Base-by-base conservation (phyloP, 1,139 yeast genomes). In the Komagataea norvegica region DNA sequence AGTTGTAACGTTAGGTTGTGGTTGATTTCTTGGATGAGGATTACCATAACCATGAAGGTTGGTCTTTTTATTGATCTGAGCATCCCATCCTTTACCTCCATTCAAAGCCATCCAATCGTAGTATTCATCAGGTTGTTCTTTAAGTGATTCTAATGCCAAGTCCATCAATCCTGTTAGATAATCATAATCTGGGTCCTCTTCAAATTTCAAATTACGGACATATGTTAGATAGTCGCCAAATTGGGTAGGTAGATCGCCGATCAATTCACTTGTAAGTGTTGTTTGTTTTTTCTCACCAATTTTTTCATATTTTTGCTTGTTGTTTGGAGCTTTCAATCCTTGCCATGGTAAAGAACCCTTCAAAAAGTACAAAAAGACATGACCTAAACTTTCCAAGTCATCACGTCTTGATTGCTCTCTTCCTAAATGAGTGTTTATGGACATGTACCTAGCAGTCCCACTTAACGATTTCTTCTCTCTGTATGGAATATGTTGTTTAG, bases 321-420 rank as follows among this genome's bases (percentile, higher is more conserved):
- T 83, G 9, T 87, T 81, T 34, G 89, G 89, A 1, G 91, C 91
- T 57, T 81, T 88, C 53, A 91, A 75, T 14, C 98, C 98, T 67
- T 91, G 98, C 98, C 98, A 91, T 38, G 98, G 98, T 56, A 91
- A 71, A 16, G 93, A 84, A 27, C 98, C 98, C 46, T 95, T 78
- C 59, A 95, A 78, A 60, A 91, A 91, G 65, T 91, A 91, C 55
- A 91, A 85, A 56, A 91, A 77, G 29, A 91, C 97, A 61, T 91
- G 93, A 25, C 97, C 97, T 62, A 91, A 74, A 48, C 94, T 81
- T 67, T 91, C 98, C 64, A 91, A 76, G 62, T 91, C 98, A 61
- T 91, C 98, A 60, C 98, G 78, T 65, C 98, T 80, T 46, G 88
- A 80, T 64, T 91, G 98, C 62, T 91, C 98, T 52, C 93, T 85